Base-by-base conservation (phyloP, 208 protist genomes). In the Crithidia sp. region DNA sequence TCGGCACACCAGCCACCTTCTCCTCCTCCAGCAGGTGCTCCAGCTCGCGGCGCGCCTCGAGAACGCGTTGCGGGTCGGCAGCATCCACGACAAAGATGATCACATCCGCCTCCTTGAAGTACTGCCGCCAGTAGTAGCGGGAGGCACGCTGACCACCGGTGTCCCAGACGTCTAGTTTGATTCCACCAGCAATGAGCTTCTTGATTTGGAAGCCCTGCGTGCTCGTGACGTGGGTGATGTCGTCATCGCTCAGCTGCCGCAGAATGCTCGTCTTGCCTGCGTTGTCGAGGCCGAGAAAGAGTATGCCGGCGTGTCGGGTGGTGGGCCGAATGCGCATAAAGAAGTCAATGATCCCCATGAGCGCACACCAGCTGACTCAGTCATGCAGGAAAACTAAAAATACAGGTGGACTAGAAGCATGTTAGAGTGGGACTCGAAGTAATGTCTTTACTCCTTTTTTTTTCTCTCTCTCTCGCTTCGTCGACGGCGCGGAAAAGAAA, bases 141-240 rank as follows among this genome's bases (percentile, higher is more conserved):
- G 99, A 96, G 37, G 85, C 86, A 16, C 88, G 86, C 76, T 99
- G 97, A 10, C 97, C 98, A 17, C 98, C 98, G 75, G 99, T 97
- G 83, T 99, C 98, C 96, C 97, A 99, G 39, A 99, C 94, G 77
- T 98, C 98, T 43, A 99, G 83, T 74, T 98, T 98, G 55, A 99
- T 89, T 7, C 90, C 87, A 10, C 93, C 83, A 6, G 84, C 79
- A 17, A 81, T 43, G 6, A 99, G 79, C 17, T 92, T 96, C 85
- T 99, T 99, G 55, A 99, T 98, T 66, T 98, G 98, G 76, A 99
- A 99, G 12, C 98, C 98, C 64, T 99, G 96, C 16, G 98, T 99
- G 40, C 98, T 97, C 61, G 90, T 97, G 14, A 98, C 95, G 59
- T 95, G 78, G 9, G 84, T 88, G 19, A 96, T 91, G 62, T 99